Percentiles rank a stretch among this genome's conserved stretches.
Evolutionary conservation across 306 rosid genomes (phyloP).

Genomic region (Prunus mira): DNA sequence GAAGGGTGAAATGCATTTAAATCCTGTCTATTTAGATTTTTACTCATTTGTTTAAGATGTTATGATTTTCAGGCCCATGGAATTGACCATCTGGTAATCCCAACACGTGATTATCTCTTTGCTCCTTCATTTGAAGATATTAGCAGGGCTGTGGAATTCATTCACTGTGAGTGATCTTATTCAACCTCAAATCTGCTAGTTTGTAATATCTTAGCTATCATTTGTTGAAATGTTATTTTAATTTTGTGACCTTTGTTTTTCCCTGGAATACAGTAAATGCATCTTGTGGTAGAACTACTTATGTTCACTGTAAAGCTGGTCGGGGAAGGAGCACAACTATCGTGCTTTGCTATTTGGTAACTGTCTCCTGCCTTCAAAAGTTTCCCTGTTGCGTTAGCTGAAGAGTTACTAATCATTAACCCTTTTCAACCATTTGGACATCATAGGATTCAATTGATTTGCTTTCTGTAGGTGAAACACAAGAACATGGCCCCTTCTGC

Average conservation of each 20-base stretch:
- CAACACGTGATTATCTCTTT: conserved; percentile 95
- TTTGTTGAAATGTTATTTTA: background rate
- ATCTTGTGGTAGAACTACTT: conserved; percentile 67
- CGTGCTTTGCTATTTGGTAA: conserved; percentile 97
- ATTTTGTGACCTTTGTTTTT: background rate
- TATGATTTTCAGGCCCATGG: conserved; percentile 70
- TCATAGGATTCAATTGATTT: conserved; percentile 14
- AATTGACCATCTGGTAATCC: conserved; percentile 87
- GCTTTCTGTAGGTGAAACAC: conserved; percentile 61
- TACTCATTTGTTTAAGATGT: conserved; percentile 23
- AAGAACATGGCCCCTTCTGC: conserved; percentile 83
- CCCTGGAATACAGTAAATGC: conserved; percentile 50
- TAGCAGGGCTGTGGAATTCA: conserved; percentile 84
- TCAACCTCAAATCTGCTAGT: background rate
- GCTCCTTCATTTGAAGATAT: conserved; percentile 85
- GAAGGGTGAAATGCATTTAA: background rate
- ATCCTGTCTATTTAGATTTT: conserved; percentile 1
- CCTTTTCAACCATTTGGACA: background rate
- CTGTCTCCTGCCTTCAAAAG: conserved; percentile 3
- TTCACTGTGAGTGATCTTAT: conserved; percentile 58
- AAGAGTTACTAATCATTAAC: background rate
- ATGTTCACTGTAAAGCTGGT: conserved; percentile 99
- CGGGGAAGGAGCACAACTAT: conserved; percentile 96
- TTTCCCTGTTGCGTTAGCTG: background rate
- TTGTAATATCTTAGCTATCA: background rate